Percentiles rank a stretch among this genome's conserved stretches.
Conservation (phyloP, 306 rosid species). For the Crotalaria pallida region DNA sequence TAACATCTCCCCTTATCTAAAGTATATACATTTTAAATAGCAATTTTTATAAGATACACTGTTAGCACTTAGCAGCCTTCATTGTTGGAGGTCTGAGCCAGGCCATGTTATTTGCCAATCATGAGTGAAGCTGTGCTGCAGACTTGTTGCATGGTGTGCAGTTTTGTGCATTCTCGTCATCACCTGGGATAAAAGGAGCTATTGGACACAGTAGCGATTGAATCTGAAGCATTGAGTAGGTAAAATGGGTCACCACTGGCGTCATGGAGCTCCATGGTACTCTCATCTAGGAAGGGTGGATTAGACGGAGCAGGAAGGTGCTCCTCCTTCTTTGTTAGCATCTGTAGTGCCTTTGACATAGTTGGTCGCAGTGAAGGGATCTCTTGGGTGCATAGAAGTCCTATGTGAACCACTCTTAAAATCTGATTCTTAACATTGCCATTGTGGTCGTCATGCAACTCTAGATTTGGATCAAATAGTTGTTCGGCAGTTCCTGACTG, state of each 20-base stretch:
- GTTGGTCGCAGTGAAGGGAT: conserved; percentile 59
- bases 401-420: conserved; percentile 68
- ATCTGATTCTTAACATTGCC: conserved; percentile 36
- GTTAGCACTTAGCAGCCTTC: conserved; percentile 13
- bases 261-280: conserved; percentile 72
- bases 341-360: conserved; percentile 70
- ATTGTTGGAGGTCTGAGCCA: not conserved
- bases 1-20: conserved; percentile 1
- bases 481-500: conserved; percentile 54
- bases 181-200: conserved; percentile 77
- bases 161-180: conserved; percentile 22
- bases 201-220: conserved; percentile 60
- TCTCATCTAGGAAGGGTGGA: conserved; percentile 89
- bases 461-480: conserved; percentile 63
- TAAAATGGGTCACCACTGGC: conserved; percentile 38
- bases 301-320: conserved; percentile 62
- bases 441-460: conserved; percentile 36
- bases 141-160: not conserved
- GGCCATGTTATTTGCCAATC: conserved; percentile 2
- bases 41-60: not conserved
- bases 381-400: conserved; percentile 91
- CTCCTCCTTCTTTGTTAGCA: conserved; percentile 67
- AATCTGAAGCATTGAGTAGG: conserved; percentile 37
- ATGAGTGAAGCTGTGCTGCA: not conserved
- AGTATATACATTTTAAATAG: not conserved